Evolutionary conservation across 129 eudicot genomes (phyloP), one percentile per base, ranked within the genome.

Genomic region (Saposhnikovia divaricata): DNA sequence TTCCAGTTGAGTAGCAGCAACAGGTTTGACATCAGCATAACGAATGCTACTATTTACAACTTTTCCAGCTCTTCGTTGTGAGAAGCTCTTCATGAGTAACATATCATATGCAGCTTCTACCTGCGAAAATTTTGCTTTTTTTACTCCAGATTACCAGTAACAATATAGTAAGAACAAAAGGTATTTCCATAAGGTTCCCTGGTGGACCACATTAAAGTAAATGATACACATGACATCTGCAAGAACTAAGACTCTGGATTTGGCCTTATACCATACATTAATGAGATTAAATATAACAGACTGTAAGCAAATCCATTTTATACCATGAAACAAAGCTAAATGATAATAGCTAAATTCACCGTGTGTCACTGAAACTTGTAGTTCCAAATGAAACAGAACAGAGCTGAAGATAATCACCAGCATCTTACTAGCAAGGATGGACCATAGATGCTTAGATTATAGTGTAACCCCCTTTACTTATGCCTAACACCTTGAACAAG

Each of bases 81-180:
- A 89, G 78, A 95, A 87, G 88, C 97, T 95, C 85, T 95, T 91
- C 99, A 95, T 89, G 73, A 95, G 89, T 80, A 95, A 83, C 89
- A 89, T 90, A 79, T 95, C 99, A 80, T 95, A 95, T 81, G 99
- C 99, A 84, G 99, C 94, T 86, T 95, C 99, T 39, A 90, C 99
- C 99, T 95, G 89, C 38, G 5, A 51, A 59, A n/a, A 4, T 9
- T 25, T 63, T 7, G 28, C 6, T n/a, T 9, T 9, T 9, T 8
- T 2, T 25, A 25, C 70, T 63, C 38, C 70, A 61, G 14, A 23
- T 61, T 8, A n/a, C 27, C 23, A n/a, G 34, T 61, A 19, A n/a
- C 34, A 61, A 53, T 53, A 19, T 6, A 53, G 25, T 5, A 63
- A 25, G 37, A 63, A 63, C 1, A 11, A 9, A 9, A 25, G 16